Evolutionary conservation across 2,329 filamentous ascomycete species (phyloP).

Genomic region (Paecilomyces fulvus): DNA sequence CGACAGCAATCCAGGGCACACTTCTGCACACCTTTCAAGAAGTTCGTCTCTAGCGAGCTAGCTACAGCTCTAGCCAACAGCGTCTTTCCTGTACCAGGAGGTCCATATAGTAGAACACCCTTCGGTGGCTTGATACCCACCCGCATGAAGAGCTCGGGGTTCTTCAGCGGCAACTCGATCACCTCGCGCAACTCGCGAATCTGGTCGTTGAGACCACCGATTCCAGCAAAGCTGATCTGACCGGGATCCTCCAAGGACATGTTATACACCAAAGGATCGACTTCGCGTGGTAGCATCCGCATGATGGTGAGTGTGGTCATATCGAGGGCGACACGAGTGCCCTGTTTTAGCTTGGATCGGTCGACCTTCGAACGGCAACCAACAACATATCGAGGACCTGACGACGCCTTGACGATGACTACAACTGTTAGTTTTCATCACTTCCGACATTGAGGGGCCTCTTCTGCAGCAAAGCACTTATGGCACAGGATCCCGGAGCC

Average conservation of each 20-base stretch:
- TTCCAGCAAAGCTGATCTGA: constrained; percentile 94
- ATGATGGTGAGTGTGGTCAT: constrained; percentile 99
- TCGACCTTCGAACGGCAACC: constrained; percentile 98
- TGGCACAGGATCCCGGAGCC: constrained; percentile 24
- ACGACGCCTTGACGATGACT: constrained; percentile 99
- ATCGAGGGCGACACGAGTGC: constrained; percentile 91
- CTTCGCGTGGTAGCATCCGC: constrained; percentile 97
- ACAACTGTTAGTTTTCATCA: constrained; percentile 15
- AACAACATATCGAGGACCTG: constrained; percentile 93
- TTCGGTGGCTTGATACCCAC: constrained; percentile 99
- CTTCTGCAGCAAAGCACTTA: neutral
- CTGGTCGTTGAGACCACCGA: constrained; percentile 95
- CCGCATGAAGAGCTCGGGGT: constrained; percentile 91
- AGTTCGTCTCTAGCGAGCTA: constrained; percentile 95
- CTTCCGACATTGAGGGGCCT: constrained; percentile 1
- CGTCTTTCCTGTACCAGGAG: constrained; percentile 95
- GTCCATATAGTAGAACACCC: constrained; percentile 90
- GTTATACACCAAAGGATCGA: constrained; percentile 98
- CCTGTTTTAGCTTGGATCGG: constrained; percentile 94
- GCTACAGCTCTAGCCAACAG: constrained; percentile 88
- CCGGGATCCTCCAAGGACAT: constrained; percentile 98
- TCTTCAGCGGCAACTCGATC: constrained; percentile 95
- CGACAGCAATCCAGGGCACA: neutral
- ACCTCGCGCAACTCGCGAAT: constrained; percentile 96
- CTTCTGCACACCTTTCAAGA: constrained; percentile 69